phyloP scores from a whole-genome alignment of 371 early-diverging fungal species.

The Actinomortierella ambigua region DNA sequence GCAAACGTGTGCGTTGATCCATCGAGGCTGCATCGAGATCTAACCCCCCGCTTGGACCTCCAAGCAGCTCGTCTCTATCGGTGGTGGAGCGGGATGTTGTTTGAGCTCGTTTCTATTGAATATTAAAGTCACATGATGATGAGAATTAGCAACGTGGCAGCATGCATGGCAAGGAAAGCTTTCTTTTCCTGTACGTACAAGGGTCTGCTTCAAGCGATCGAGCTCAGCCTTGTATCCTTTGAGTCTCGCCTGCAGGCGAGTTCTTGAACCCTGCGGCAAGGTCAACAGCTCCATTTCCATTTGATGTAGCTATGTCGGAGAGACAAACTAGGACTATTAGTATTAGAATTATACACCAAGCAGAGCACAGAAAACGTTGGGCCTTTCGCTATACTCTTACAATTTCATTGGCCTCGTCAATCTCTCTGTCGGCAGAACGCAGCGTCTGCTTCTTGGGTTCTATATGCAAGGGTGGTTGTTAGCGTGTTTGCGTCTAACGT shows the following conservation, averaged over 20 bases:
- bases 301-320: slow-evolving; percentile 74
- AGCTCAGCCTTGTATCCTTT: slow-evolving; percentile 78
- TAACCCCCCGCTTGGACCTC: slow-evolving; percentile 48
- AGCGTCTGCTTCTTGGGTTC: slow-evolving; percentile 76
- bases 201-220: slow-evolving; percentile 75
- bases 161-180: not conserved
- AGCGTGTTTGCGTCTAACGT: no score
- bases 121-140: slow-evolving; percentile 2
- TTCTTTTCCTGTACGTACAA: slow-evolving; percentile 52
- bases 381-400: slow-evolving; percentile 50
- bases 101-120: slow-evolving; percentile 32
- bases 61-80: slow-evolving; percentile 72
- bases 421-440: slow-evolving; percentile 80
- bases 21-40: slow-evolving; percentile 68
- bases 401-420: slow-evolving; percentile 93
- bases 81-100: slow-evolving; percentile 47
- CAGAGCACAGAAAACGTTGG: not conserved
- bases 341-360: not conserved
- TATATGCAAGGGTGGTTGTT: no score
- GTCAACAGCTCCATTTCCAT: slow-evolving; percentile 92
- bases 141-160: slow-evolving; percentile 47
- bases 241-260: slow-evolving; percentile 73
- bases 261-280: slow-evolving; percentile 68
- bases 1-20: slow-evolving; percentile 85
- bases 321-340: not conserved